Evolutionary conservation across 495 filamentous ascomycete species (phyloP).

Genomic region (Penicillium ochrochloron): DNA sequence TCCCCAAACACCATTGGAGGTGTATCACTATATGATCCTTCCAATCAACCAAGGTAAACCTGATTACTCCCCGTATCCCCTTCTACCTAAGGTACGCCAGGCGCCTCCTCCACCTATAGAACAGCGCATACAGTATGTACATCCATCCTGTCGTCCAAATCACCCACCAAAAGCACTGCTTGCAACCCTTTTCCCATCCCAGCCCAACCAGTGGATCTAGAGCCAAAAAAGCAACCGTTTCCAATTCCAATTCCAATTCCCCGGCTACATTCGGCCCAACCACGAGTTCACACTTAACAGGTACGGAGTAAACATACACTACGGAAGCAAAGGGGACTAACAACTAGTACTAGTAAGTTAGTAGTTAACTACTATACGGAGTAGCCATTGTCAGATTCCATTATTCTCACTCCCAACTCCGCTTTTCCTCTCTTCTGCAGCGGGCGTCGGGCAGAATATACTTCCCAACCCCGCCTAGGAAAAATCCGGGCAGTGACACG

Average conservation of each 20-base stretch:
- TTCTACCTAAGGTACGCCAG: no score
- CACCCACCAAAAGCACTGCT: no score
- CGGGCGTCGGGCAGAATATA: slow-evolving; percentile 15
- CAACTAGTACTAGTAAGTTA: background rate
- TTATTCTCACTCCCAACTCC: background rate
- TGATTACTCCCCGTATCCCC: no score
- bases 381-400: background rate
- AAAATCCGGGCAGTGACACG: slow-evolving; percentile 19
- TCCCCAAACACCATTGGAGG: background rate
- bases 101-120: no score
- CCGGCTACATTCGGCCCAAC: slow-evolving; percentile 30
- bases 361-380: no score
- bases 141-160: background rate
- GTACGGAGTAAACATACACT: no score
- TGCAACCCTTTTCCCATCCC: background rate
- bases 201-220: slow-evolving; percentile 5
- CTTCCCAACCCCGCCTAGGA: slow-evolving; percentile 25
- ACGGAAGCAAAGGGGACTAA: no score
- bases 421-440: background rate
- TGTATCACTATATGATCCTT: background rate
- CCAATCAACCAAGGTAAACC: background rate
- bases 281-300: slow-evolving; percentile 8
- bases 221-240: background rate
- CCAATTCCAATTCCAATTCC: background rate
- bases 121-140: no score